Percentiles rank a stretch among this genome's conserved stretches.
Evolutionary conservation across 2,329 filamentous ascomycete species (phyloP).

Genomic region (Teratosphaeriaceae sp.): DNA sequence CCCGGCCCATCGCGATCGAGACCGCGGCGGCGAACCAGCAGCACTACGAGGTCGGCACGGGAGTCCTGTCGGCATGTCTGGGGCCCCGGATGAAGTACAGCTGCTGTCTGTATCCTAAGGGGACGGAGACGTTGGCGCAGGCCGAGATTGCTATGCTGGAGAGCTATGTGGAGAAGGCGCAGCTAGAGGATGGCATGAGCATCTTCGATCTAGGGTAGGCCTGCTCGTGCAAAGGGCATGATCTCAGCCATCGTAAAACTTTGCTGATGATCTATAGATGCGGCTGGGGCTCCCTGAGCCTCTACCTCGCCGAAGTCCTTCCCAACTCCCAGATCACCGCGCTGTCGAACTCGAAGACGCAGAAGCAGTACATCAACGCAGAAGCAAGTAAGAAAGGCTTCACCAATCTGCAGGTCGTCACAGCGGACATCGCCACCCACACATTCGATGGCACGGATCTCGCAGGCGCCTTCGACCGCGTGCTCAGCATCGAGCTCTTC

Average conservation of each 20-base stretch:
- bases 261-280: slow-evolving; percentile 40
- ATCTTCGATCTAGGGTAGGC: slow-evolving; percentile 56
- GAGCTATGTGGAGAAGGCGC: slow-evolving; percentile 55
- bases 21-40: slow-evolving; percentile 60
- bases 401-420: slow-evolving; percentile 56
- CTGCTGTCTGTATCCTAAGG: slow-evolving; percentile 58
- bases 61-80: slow-evolving; percentile 54
- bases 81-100: slow-evolving; percentile 69
- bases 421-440: slow-evolving; percentile 60
- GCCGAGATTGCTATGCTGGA: slow-evolving; percentile 62
- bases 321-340: slow-evolving; percentile 57
- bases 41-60: slow-evolving; percentile 67
- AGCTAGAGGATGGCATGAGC: slow-evolving; percentile 52
- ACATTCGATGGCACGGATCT: slow-evolving; percentile 48
- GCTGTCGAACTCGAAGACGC: slow-evolving; percentile 63
- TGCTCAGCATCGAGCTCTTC: slow-evolving; percentile 65
- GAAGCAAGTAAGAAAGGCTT: slow-evolving; percentile 52
- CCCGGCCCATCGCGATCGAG: slow-evolving; percentile 60
- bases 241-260: too few species aligned
- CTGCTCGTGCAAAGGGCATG: too few species aligned
- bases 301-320: slow-evolving; percentile 60
- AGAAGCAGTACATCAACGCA: slow-evolving; percentile 60
- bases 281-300: slow-evolving; percentile 60
- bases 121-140: slow-evolving; percentile 55
- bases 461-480: slow-evolving; percentile 50